These are phyloP conservation scores for Rhizoclosmatium globosum DNA, from an alignment of 192 early-diverging fungal species.

Conservation along the genomic window DNA sequence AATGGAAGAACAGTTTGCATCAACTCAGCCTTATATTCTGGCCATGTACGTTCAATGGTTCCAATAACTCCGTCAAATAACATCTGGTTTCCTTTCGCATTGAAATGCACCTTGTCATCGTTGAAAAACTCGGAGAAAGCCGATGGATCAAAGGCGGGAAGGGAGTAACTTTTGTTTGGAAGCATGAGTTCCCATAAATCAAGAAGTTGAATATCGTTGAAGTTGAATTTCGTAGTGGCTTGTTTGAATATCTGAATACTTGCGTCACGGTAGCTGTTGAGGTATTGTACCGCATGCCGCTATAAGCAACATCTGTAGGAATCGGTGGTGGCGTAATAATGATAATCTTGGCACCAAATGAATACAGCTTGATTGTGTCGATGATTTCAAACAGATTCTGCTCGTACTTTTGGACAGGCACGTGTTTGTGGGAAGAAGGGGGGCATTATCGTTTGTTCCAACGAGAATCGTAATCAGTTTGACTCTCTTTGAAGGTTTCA, in stretches of 20 bases:
- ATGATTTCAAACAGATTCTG: conserved; percentile 67
- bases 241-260: conserved; percentile 27
- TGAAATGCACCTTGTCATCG: conserved; percentile 5
- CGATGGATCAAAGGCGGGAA: not conserved
- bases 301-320: conserved; percentile 51
- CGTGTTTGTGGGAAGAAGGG: conserved; percentile 55
- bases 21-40: not conserved
- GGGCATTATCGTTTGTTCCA: conserved; percentile 82
- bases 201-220: conserved; percentile 9
- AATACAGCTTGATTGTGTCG: conserved; percentile 59
- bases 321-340: conserved; percentile 75
- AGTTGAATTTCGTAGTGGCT: not conserved
- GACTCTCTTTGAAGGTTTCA: not conserved
- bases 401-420: conserved; percentile 61
- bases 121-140: conserved; percentile 1
- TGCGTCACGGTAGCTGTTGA: conserved; percentile 32
- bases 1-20: not conserved
- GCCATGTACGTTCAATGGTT: not conserved
- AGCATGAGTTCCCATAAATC: conserved; percentile 38
- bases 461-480: conserved; percentile 74
- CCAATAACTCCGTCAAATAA: conserved; percentile 10
- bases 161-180: conserved; percentile 17
- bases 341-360: conserved; percentile 67
- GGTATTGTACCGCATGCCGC: conserved; percentile 14
- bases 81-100: not conserved